Percentiles rank a stretch among this genome's conserved stretches.
phyloP scores from a whole-genome alignment of 2,329 filamentous ascomycete species.

The Aureobasidium leucospermi region DNA sequence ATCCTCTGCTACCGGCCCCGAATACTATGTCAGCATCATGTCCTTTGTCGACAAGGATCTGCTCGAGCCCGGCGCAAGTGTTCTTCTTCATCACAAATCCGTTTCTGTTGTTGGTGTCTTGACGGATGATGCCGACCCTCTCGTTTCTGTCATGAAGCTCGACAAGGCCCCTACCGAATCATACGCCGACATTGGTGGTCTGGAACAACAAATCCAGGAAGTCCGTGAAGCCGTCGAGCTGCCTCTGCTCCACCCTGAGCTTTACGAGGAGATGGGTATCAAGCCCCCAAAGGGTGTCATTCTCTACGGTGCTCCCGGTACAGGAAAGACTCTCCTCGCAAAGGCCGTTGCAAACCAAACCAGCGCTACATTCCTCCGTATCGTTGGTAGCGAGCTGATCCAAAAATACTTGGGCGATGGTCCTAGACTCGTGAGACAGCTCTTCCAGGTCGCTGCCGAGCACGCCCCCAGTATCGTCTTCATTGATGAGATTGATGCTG shows the following conservation, averaged over 20 bases:
- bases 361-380: conserved; percentile 95
- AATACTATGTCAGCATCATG: conserved; percentile 99
- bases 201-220: conserved; percentile 94
- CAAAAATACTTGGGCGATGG: conserved; percentile 98
- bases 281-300: conserved; percentile 99
- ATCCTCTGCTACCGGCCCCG: conserved; percentile 90
- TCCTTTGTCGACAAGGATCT: conserved; percentile 99
- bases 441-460: conserved; percentile 93
- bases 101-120: conserved; percentile 96
- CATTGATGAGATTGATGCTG: conserved; percentile 98
- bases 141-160: conserved; percentile 98
- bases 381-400: conserved; percentile 93
- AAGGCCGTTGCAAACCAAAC: conserved; percentile 98
- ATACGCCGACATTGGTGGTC: conserved; percentile 94
- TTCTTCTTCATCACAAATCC: conserved; percentile 93
- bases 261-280: conserved; percentile 99
- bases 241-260: conserved; percentile 86
- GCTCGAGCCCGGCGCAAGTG: conserved; percentile 89
- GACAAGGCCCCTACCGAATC: conserved; percentile 98
- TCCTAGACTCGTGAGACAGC: conserved; percentile 85
- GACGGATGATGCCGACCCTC: conserved; percentile 89
- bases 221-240: conserved; percentile 95
- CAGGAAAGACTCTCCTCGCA: conserved; percentile 89
- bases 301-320: conserved; percentile 92
- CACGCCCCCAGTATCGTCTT: conserved; percentile 97